A percentile compares a stretch with the other conserved stretches of the same genome.
Conservation (phyloP, 352 stramenopile genomes). For the Pythium sp. region DNA sequence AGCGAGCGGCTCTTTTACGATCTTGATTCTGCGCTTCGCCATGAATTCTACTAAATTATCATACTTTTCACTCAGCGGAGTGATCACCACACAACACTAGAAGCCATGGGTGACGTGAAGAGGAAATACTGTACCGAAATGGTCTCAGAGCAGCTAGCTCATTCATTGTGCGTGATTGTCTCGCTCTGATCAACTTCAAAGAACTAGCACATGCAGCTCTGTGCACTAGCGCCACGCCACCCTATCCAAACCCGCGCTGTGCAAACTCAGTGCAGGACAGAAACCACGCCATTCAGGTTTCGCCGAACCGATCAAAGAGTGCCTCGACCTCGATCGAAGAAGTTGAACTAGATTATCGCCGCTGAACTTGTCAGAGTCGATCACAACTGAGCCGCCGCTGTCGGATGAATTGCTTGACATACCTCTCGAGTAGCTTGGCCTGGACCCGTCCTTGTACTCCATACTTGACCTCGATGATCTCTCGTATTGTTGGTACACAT, state of each 20-base stretch:
- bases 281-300: constrained; percentile 68
- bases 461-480: constrained; percentile 68
- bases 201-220: not conserved
- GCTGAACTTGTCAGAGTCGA: constrained; percentile 88
- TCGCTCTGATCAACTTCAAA: too few relatives aligned
- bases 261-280: constrained; percentile 69
- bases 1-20: constrained; percentile 86
- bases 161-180: too few relatives aligned
- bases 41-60: constrained; percentile 50
- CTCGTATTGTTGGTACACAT: constrained; percentile 49
- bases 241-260: constrained; percentile 36
- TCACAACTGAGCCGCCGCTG: constrained; percentile 50
- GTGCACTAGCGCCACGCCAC: not conserved
- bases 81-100: not conserved
- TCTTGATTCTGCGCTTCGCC: constrained; percentile 63
- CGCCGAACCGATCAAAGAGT: constrained; percentile 88
- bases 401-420: constrained; percentile 86
- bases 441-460: constrained; percentile 62
- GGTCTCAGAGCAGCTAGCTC: too few relatives aligned
- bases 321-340: constrained; percentile 78
- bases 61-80: not conserved
- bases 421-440: constrained; percentile 47
- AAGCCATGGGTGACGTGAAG: not conserved
- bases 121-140: constrained; percentile 33
- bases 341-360: constrained; percentile 85